phyloP scores from a whole-genome alignment of 2,329 filamentous ascomycete species.

The Chaetoscypha palmicola region DNA sequence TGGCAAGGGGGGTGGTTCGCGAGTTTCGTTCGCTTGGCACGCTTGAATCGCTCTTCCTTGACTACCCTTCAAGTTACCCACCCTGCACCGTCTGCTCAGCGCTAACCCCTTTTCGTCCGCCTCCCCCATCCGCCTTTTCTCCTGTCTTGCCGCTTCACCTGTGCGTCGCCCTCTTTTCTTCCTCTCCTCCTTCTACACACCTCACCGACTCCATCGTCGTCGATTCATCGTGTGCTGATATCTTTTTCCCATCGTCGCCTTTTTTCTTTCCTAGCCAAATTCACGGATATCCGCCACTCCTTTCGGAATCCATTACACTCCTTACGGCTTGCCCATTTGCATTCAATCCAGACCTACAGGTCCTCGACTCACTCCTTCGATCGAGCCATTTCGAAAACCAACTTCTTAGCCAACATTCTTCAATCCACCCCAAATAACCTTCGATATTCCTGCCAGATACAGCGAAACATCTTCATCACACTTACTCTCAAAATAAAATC shows the following conservation, averaged over 20 bases:
- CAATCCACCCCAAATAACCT: constrained; percentile 15
- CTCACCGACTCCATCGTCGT: constrained; percentile 1
- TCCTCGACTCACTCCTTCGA: constrained; percentile 18
- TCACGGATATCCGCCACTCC: constrained; percentile 42
- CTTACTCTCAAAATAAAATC: constrained; percentile 19
- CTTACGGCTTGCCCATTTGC: constrained; percentile 26
- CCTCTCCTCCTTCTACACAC: not conserved
- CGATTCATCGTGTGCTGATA: constrained; percentile 2
- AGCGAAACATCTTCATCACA: constrained; percentile 28
- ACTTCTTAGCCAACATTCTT: constrained; percentile 7
- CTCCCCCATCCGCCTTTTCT: not conserved
- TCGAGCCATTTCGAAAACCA: constrained; percentile 9
- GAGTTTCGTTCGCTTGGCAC: too few relatives aligned
- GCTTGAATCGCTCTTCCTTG: too few relatives aligned
- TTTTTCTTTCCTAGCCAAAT: constrained; percentile 30
- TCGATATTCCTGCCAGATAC: constrained; percentile 30
- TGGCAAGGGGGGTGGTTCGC: too few relatives aligned
- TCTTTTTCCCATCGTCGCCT: constrained; percentile 16
- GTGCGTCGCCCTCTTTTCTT: constrained; percentile 1
- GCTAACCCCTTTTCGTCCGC: not conserved
- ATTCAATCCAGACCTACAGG: constrained; percentile 13
- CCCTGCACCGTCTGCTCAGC: too few relatives aligned
- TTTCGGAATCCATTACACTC: constrained; percentile 40
- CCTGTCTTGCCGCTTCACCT: not conserved
- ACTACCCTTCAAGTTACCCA: too few relatives aligned